Evolutionary conservation across 345 rosid genomes (phyloP).

Genomic region (Corchorus capsularis): DNA sequence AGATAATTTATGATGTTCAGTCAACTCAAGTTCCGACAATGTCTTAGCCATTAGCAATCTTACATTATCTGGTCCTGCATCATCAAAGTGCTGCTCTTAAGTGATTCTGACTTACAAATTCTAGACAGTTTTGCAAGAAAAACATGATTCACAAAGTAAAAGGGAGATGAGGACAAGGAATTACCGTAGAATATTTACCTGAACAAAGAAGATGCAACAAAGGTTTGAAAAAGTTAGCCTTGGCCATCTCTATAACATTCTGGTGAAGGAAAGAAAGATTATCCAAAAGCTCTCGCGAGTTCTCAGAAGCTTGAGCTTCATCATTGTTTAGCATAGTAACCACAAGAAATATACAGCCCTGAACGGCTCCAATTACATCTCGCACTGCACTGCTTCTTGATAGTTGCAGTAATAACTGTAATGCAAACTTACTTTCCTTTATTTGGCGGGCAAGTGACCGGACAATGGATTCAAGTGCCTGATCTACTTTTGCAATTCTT

Average conservation of each 20-base stretch:
- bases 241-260: slow-evolving; percentile 32
- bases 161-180: background rate
- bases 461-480: slow-evolving; percentile 26
- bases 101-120: background rate
- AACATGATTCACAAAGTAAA: background rate
- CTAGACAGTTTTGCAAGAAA: background rate
- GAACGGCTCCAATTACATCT: slow-evolving; percentile 24
- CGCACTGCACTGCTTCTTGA: slow-evolving; percentile 18
- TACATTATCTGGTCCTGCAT: slow-evolving; percentile 28
- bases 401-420: slow-evolving; percentile 28
- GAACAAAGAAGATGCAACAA: slow-evolving; percentile 30
- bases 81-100: background rate
- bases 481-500: slow-evolving; percentile 26
- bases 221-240: slow-evolving; percentile 35
- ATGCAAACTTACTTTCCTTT: slow-evolving; percentile 29
- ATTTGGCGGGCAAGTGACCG: slow-evolving; percentile 34
- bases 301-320: slow-evolving; percentile 26
- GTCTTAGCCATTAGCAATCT: slow-evolving; percentile 25
- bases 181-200: slow-evolving; percentile 16
- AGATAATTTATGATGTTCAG: slow-evolving; percentile 29
- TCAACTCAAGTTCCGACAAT: slow-evolving; percentile 32
- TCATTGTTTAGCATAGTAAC: slow-evolving; percentile 27
- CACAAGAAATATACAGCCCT: slow-evolving; percentile 31
- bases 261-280: slow-evolving; percentile 30
- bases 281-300: slow-evolving; percentile 28